Conservation (phyloP, 176 grass and related monocot genomes). For the Tillandsia fasciculata region DNA sequence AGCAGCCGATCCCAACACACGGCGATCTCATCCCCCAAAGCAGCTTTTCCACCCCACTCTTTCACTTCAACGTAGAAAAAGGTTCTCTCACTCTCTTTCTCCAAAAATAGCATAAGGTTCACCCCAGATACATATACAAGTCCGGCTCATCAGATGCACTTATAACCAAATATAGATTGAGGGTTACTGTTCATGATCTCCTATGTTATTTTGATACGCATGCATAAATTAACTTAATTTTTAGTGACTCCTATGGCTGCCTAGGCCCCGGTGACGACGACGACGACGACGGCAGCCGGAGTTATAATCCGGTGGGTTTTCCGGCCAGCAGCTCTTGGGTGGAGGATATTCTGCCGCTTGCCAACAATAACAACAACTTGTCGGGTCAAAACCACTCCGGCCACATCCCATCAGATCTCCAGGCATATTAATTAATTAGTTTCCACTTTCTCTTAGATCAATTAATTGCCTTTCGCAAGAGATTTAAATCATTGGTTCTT, state of each 20-base stretch:
- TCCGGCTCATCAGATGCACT: background rate
- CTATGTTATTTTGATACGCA: slow-evolving; percentile 34
- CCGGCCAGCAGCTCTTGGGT: no score
- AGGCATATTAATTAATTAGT: no score
- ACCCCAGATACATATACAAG: no score
- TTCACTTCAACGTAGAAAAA: slow-evolving; percentile 70
- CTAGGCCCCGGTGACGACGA: background rate
- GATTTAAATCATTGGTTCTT: no score
- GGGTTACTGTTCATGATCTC: background rate
- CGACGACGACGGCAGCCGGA: slow-evolving; percentile 23
- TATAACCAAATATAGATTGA: background rate
- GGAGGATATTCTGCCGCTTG: no score
- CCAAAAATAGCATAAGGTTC: background rate
- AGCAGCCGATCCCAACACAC: slow-evolving; percentile 28
- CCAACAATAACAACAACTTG: no score
- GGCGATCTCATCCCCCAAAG: slow-evolving; percentile 59
- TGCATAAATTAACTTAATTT: slow-evolving; percentile 29
- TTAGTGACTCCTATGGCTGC: slow-evolving; percentile 26
- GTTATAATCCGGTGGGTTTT: no score
- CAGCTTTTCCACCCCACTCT: slow-evolving; percentile 78
- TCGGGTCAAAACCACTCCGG: no score
- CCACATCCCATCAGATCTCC: no score
- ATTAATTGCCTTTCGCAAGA: no score
- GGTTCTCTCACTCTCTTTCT: background rate
- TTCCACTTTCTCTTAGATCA: no score